Base-by-base conservation (phyloP, 2,329 filamentous ascomycete species). In the Alternaria sp. region DNA sequence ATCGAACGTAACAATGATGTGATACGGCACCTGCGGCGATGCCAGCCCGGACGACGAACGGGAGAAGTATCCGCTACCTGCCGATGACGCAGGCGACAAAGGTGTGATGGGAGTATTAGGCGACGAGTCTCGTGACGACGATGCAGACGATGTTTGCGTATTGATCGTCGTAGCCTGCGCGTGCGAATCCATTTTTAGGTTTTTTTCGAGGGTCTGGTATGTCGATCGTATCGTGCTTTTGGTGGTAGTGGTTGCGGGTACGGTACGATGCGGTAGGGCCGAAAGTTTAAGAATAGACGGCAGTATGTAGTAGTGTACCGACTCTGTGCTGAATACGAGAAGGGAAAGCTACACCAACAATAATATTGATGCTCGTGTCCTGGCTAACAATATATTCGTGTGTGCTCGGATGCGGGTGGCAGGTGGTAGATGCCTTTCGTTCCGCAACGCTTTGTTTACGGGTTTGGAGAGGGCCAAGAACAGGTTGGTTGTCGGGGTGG, bases 1-100 rank as follows among this genome's bases (percentile, higher is more conserved):
- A 25, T 74, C 68, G 26, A 74, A 74, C 0, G 72, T 74, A 11
- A 74, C 72, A 55, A 74, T 71, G 55, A 74, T 74, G 25, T 73
- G 72, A 10, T 71, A 63, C 11, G 72, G 72, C 10, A 74, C 47
- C n/a, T 64, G 69, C 12, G 72, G 72, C 18, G 59, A 61, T 23
- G 56, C 55, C 20, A 59, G 58, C 5, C 60, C 61, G 11, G 64
- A 60, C 21, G 60, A 61, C 2, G 64, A 58, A 12, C 65, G 64
- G 21, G 47, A 33, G 18, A 66, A 62, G 60, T 57, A 50, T 11
- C 56, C 62, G 18, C 37, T 45, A 3, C 47, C 30, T 20, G 49
- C 28, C 14, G 53, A 56, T n/a, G 64, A 58, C 28, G 64, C 46
- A 6, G 68, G 56, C 14, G 60, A 63, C 11, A 50, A 45, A 26